Conservation (phyloP, 2,329 filamentous ascomycete species). For the Ascochyta lentis region DNA sequence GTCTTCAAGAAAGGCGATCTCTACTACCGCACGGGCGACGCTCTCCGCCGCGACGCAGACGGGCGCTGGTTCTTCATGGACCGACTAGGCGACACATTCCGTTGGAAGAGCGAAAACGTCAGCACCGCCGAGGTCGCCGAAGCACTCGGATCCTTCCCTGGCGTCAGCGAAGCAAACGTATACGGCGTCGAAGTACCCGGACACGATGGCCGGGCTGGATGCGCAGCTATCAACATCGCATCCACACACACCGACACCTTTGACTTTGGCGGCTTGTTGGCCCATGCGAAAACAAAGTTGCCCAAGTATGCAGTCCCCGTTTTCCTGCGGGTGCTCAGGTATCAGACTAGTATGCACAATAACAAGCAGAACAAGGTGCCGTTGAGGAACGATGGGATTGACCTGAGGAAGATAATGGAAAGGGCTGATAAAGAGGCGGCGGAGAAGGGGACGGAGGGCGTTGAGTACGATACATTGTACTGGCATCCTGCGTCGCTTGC, state of each 20-base stretch:
- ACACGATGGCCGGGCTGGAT: slow-evolving; percentile 59
- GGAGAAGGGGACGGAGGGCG: slow-evolving; percentile 45
- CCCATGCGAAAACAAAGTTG: slow-evolving; percentile 64
- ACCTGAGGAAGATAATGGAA: slow-evolving; percentile 59
- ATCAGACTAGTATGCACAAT: slow-evolving; percentile 70
- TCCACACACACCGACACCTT: slow-evolving; percentile 55
- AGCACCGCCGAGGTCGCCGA: slow-evolving; percentile 57
- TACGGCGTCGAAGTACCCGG: slow-evolving; percentile 58
- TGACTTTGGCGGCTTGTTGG: slow-evolving; percentile 64
- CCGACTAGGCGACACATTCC: slow-evolving; percentile 57
- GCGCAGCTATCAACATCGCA: slow-evolving; percentile 65
- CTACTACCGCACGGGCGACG: slow-evolving; percentile 58
- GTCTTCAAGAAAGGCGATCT: slow-evolving; percentile 57
- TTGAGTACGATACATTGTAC: slow-evolving; percentile 54
- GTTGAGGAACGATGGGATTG: slow-evolving; percentile 70
- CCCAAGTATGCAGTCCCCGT: slow-evolving; percentile 78
- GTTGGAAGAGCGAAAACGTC: slow-evolving; percentile 60
- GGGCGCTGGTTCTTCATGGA: slow-evolving; percentile 59
- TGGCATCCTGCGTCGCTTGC: slow-evolving; percentile 55
- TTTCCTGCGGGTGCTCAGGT: slow-evolving; percentile 69
- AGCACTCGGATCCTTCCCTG: slow-evolving; percentile 53
- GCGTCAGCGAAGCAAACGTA: slow-evolving; percentile 56
- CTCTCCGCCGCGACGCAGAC: slow-evolving; percentile 52
- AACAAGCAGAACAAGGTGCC: slow-evolving; percentile 83
- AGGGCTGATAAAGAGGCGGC: slow-evolving; percentile 41